These are phyloP conservation scores for Sporothrix pallida DNA, from an alignment of 2,329 filamentous ascomycete genomes.

Conservation along the genomic window DNA sequence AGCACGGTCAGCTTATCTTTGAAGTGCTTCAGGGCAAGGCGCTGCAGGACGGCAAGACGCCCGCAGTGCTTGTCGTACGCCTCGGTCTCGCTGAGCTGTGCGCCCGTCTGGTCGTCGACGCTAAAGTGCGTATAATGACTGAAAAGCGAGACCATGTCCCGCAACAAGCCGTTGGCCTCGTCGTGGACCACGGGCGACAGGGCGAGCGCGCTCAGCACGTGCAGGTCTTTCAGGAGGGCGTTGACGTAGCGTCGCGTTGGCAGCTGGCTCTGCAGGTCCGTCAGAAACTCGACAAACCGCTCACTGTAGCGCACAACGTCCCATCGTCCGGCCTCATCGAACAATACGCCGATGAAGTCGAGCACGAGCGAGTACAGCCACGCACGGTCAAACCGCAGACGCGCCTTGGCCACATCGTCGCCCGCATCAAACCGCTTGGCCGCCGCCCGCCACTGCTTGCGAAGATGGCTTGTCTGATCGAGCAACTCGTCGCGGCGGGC, in stretches of 20 bases:
- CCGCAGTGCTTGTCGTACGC: slow-evolving; percentile 82
- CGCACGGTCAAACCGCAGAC: slow-evolving; percentile 85
- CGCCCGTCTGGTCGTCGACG: slow-evolving; percentile 87
- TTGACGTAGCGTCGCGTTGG: slow-evolving; percentile 95
- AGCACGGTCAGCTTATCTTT: slow-evolving; percentile 90
- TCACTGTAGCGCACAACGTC: slow-evolving; percentile 84
- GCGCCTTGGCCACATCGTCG: slow-evolving; percentile 78
- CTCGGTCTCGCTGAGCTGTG: slow-evolving; percentile 72
- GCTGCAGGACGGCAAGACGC: slow-evolving; percentile 77
- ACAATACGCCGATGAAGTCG: slow-evolving; percentile 78
- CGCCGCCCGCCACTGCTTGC: slow-evolving; percentile 89
- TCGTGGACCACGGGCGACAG: slow-evolving; percentile 79
- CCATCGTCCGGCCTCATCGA: slow-evolving; percentile 51
- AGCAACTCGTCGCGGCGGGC: slow-evolving; percentile 74
- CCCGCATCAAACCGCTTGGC: slow-evolving; percentile 85
- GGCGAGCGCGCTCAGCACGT: slow-evolving; percentile 76
- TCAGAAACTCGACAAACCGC: slow-evolving; percentile 88
- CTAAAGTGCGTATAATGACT: slow-evolving; percentile 87
- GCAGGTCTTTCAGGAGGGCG: slow-evolving; percentile 81
- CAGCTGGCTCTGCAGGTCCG: slow-evolving; percentile 89
- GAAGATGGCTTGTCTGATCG: slow-evolving; percentile 73
- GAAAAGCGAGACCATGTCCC: slow-evolving; percentile 80
- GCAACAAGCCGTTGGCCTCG: slow-evolving; percentile 75
- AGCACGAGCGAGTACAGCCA: slow-evolving; percentile 89
- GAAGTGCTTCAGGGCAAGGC: slow-evolving; percentile 79